A percentile compares a stretch with the other conserved stretches of the same genome.
Conservation (phyloP, 768 basidiomycete genomes). For the Imleria badia region DNA sequence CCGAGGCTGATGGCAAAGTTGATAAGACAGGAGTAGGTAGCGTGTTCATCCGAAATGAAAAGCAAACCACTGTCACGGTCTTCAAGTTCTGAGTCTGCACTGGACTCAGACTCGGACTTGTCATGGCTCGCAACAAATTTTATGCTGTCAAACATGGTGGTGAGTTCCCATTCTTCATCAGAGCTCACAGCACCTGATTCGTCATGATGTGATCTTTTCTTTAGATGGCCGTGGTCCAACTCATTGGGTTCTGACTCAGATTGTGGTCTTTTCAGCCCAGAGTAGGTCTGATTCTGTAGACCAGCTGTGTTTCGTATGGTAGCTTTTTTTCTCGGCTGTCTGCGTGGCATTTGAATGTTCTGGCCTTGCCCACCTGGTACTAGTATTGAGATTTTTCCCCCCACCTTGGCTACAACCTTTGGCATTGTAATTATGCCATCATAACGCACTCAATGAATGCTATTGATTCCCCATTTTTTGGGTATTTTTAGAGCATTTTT, state of each 20-base stretch:
- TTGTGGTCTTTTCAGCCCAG: neutral
- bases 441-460: neutral
- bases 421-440: neutral
- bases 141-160: neutral
- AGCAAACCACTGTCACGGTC: neutral
- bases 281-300: neutral
- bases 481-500: neutral
- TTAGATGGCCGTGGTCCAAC: no score
- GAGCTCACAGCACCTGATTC: neutral
- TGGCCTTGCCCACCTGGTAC: no score
- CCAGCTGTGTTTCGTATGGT: neutral
- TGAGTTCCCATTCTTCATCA: neutral
- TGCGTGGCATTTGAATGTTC: neutral
- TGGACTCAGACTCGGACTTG: neutral
- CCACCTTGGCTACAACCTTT: neutral
- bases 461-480: neutral
- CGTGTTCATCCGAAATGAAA: neutral
- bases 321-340: neutral
- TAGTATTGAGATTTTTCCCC: no score
- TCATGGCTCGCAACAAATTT: neutral
- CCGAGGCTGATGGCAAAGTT: neutral
- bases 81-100: no score
- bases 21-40: neutral
- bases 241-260: neutral
- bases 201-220: no score